Evolutionary conservation across 768 basidiomycete genomes (phyloP), one percentile per base, ranked within the genome.

Genomic region (Calocybe cyanea): DNA sequence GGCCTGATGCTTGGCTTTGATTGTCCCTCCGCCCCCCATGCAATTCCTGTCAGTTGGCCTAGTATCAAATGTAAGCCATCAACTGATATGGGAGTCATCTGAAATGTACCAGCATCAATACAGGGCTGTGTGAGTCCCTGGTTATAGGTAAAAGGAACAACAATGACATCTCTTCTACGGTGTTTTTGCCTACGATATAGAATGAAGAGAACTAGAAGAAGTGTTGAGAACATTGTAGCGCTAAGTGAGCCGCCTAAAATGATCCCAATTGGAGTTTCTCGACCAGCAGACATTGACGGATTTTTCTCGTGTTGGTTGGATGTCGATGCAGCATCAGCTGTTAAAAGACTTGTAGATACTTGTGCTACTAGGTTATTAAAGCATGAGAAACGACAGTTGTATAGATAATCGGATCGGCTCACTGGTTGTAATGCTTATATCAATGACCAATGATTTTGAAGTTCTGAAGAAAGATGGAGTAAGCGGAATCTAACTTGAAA

Each of bases 241-340:
- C 37, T 38, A 1, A 43, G 21, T 21, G 32, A 39, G 19, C 28
- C 34, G 23, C 45, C 41, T 10, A 38, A 34, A 43, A 50, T 50
- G n/a, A 24, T 23, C 9, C 14, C 49, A 14, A 50, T n/a, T 6
- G 17, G 20, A 21, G 18, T 3, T 6, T 17, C 19, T 14, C n/a
- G 25, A 21, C 7, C 10, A 10, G 7, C 23, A 7, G 15, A 33
- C 13, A n/a, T 18, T n/a, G 13, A 11, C 8, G 28, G 11, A 8
- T 14, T 40, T 1, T 15, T 21, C 19, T 48, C n/a, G n/a, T n/a
- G n/a, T n/a, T n/a, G n/a, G n/a, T n/a, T n/a, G 23, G 1, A 14
- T 23, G 13, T 36, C 7, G n/a, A n/a, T n/a, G n/a, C n/a, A 48
- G n/a, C 32, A 30, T 28, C 7, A 18, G 14, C 7, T 5, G 34